Evolutionary conservation across 345 rosid genomes (phyloP), one percentile per base, ranked within the genome.

Genomic region (Noccaea caerulescens): DNA sequence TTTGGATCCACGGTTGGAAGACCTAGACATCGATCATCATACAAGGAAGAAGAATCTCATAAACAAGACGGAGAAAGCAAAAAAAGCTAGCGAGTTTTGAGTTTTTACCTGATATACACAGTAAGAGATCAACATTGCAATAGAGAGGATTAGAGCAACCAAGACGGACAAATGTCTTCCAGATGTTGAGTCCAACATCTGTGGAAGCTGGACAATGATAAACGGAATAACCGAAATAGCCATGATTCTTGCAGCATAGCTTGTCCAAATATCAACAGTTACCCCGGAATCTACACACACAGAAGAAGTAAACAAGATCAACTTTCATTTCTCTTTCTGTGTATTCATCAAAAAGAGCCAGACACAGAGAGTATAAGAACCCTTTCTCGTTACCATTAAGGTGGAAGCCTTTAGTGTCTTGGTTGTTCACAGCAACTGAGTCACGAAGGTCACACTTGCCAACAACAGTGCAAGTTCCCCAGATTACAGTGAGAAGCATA

Each of bases 1-100:
- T 79, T 77, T 89, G 99, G 51, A 94, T 84, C 96, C 89, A 85
- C 8, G 99, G 99, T 81, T 94, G 99, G 73, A 88, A 77, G 33
- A 82, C 83, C 85, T 82, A 63, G 39, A 73, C 32, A 49, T 58
- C 4, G 30, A 27, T 27, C 30, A 72, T 46, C 44, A 58, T 7
- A 32, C 36, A 45, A 68, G 20, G 72, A 64, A 76, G 62, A 32
- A 77, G 9, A 30, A 66, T 12, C 49, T 70, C 63, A 63, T 10
- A 68, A 73, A 47, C 51, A 33, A 33, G 10, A 58, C 38, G 7
- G 1, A 53, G 38, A 53, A 13, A 51, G 20, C 44, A 14, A 64
- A 27, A 56, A 13, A 20, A 20, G 23, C 23, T 1, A 20, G 23
- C 23, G 23, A 20, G 23, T 20, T 20, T 20, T 20, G 23, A 20